Conservation (phyloP, 179 eudicot genomes). For the Carnegiea gigantea region DNA sequence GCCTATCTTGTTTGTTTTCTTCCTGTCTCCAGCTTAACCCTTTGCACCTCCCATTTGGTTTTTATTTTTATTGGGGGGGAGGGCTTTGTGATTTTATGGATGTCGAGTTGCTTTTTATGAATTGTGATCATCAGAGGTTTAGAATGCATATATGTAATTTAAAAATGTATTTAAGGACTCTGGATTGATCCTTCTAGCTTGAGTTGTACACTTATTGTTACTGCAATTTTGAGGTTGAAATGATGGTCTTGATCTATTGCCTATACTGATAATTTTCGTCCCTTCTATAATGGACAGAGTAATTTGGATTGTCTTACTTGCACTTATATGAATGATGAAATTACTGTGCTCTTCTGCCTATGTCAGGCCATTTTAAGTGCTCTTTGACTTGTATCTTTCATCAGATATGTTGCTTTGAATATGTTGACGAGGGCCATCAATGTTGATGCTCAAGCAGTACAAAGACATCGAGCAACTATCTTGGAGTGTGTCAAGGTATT, state of each 20-base stretch:
- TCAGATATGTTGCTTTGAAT: constrained; percentile 94
- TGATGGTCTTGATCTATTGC: constrained; percentile 5
- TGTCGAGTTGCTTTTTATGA: no score
- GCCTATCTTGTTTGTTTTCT: neutral
- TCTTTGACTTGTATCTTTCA: constrained; percentile 14
- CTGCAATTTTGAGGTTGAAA: neutral
- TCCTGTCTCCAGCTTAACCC: no score
- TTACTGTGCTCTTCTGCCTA: neutral
- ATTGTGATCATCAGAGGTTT: no score
- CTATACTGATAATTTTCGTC: neutral
- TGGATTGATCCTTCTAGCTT: neutral
- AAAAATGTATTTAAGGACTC: no score
- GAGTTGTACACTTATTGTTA: neutral
- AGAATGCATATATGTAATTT: no score
- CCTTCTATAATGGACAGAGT: constrained; percentile 4
- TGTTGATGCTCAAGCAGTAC: constrained; percentile 96
- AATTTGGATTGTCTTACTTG: neutral
- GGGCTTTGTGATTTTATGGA: no score
- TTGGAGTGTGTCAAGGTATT: constrained; percentile 98
- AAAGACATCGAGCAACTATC: constrained; percentile 92
- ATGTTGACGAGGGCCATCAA: constrained; percentile 94
- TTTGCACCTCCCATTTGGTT: no score
- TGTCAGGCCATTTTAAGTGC: neutral
- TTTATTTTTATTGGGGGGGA: no score
- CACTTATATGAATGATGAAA: neutral